Percentiles rank a stretch among this genome's conserved stretches.
Evolutionary conservation across 1,284 basidiomycete species (phyloP).

Genomic region (Ceratobasidium sp.): DNA sequence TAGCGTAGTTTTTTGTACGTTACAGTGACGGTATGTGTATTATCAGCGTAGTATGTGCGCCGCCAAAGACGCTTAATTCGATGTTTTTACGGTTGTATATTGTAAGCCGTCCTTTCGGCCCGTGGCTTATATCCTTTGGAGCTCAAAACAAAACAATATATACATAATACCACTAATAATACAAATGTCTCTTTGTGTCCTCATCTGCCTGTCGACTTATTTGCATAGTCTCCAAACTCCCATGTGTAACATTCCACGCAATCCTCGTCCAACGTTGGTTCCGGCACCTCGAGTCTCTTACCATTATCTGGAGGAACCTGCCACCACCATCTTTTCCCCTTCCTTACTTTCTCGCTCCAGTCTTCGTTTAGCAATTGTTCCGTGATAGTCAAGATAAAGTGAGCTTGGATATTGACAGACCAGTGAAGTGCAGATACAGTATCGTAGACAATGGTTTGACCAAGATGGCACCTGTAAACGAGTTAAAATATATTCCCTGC

Average conservation of each 20-base stretch:
- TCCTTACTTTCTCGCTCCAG: conserved; percentile 45
- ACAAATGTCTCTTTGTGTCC: too few relatives aligned
- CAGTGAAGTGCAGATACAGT: conserved; percentile 49
- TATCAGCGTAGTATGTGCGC: too few relatives aligned
- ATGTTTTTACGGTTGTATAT: too few relatives aligned
- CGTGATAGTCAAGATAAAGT: conserved; percentile 47
- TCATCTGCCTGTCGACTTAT: too few relatives aligned
- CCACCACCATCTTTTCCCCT: conserved; percentile 19
- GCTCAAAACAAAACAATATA: too few relatives aligned
- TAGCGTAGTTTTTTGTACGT: too few relatives aligned
- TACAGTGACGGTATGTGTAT: too few relatives aligned
- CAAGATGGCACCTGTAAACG: conserved; percentile 50
- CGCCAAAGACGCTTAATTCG: too few relatives aligned
- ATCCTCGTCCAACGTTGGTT: conserved; percentile 57
- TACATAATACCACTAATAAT: too few relatives aligned
- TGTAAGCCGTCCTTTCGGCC: too few relatives aligned
- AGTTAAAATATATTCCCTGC: too few relatives aligned
- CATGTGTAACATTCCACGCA: conserved; percentile 63
- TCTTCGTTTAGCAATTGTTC: conserved; percentile 46
- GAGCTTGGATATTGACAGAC: conserved; percentile 46
- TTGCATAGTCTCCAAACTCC: conserved; percentile 59
- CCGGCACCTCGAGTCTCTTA: conserved; percentile 47
- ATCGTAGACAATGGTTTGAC: conserved; percentile 49
- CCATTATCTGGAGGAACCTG: conserved; percentile 48
- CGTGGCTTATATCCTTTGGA: too few relatives aligned